These are phyloP conservation scores for Moesziomyces parantarcticus DNA, from an alignment of 1,284 basidiomycete genomes.

Conservation along the genomic window DNA sequence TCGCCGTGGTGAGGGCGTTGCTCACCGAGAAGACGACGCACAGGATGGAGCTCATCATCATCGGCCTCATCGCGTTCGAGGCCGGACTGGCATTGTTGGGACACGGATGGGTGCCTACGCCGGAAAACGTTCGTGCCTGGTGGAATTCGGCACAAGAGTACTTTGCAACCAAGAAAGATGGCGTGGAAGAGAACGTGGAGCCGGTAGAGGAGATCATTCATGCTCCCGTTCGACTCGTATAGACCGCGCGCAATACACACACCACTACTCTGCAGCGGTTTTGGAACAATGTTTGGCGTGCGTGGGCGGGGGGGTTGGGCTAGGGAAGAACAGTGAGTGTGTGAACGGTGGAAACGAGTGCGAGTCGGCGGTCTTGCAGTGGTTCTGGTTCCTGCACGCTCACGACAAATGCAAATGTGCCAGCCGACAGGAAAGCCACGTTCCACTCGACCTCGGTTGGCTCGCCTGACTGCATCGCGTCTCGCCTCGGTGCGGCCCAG, in stretches of 20 bases:
- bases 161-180: background rate
- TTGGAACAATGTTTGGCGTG: too few species aligned
- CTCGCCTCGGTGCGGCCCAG: background rate
- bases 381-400: slow-evolving; percentile 16
- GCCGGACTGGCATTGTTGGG: slow-evolving; percentile 53
- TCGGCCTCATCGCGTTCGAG: slow-evolving; percentile 61
- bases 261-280: background rate
- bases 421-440: slow-evolving; percentile 27
- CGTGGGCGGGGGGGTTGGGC: too few species aligned
- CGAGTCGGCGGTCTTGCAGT: background rate
- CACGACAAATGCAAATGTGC: slow-evolving; percentile 25
- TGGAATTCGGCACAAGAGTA: slow-evolving; percentile 6
- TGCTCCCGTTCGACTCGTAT: background rate
- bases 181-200: background rate
- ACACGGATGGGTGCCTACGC: slow-evolving; percentile 58
- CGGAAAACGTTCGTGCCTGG: slow-evolving; percentile 25
- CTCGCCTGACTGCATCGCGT: background rate
- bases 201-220: background rate
- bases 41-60: slow-evolving; percentile 65
- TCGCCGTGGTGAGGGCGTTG: slow-evolving; percentile 62
- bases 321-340: background rate
- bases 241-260: background rate
- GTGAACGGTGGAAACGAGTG: background rate
- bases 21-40: slow-evolving; percentile 63
- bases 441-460: slow-evolving; percentile 7